Evolutionary conservation across 2,329 filamentous ascomycete genomes (phyloP).

Genomic region (Trichocomaceae sp.): DNA sequence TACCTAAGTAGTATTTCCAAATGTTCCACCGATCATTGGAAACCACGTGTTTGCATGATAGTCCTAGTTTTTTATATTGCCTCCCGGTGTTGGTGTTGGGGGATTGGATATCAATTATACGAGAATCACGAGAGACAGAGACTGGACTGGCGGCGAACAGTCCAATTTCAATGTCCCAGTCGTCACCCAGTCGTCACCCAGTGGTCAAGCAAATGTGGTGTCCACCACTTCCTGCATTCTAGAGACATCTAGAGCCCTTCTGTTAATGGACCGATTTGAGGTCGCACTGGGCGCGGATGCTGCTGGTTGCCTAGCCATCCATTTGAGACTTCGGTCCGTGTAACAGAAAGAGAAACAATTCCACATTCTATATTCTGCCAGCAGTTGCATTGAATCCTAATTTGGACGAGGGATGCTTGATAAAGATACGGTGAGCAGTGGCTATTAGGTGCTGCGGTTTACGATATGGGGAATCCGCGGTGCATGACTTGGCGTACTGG

Average conservation of each 20-base stretch:
- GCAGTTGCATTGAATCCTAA: background rate
- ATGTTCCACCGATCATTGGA: background rate
- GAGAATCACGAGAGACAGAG: background rate
- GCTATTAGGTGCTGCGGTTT: background rate
- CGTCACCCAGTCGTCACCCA: too few species aligned
- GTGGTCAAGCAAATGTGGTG: background rate
- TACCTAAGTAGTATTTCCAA: background rate
- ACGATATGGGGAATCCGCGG: background rate
- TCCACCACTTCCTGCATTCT: background rate
- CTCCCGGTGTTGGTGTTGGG: too few species aligned
- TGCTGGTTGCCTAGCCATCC: background rate
- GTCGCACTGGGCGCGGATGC: conserved; percentile 6
- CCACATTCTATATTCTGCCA: background rate
- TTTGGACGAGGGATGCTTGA: background rate
- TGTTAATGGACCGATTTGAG: background rate
- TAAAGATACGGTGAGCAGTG: background rate
- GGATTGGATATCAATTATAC: background rate
- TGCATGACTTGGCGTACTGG: background rate
- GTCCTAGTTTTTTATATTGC: background rate
- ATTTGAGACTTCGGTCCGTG: background rate
- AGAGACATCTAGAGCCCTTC: background rate
- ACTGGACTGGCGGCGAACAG: background rate
- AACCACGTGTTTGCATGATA: conserved; percentile 4
- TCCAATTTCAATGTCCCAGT: background rate
- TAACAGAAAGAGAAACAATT: background rate